phyloP scores from a whole-genome alignment of 805 yeast species.

The Sungouiozyma ichnusensis region DNA sequence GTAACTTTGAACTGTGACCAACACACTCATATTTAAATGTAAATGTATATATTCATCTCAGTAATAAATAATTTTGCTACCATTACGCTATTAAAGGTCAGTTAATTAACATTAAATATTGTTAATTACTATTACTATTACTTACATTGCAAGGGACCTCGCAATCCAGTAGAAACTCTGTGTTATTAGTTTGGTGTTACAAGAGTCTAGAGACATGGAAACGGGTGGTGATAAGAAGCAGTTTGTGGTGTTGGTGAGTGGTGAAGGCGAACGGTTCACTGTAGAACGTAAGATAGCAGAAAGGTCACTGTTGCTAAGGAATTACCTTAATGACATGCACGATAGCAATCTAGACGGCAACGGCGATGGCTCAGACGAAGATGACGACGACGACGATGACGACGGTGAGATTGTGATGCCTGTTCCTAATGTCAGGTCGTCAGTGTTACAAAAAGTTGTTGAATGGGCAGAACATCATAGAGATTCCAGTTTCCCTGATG shows the following conservation, averaged over 20 bases:
- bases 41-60: not conserved
- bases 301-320: constrained; percentile 73
- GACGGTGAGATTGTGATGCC: constrained; percentile 74
- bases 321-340: constrained; percentile 69
- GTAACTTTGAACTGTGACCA: constrained; percentile 42
- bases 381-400: constrained; percentile 43
- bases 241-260: constrained; percentile 49
- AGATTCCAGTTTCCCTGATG: constrained; percentile 65
- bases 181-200: too few relatives aligned
- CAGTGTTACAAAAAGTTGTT: constrained; percentile 78
- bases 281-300: constrained; percentile 79
- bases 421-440: constrained; percentile 79
- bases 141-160: too few relatives aligned
- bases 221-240: constrained; percentile 7
- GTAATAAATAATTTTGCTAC: not conserved
- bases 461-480: constrained; percentile 96
- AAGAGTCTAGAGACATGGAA: constrained; percentile 1
- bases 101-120: not conserved
- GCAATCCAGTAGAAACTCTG: too few relatives aligned
- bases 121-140: too few relatives aligned
- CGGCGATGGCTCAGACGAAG: constrained; percentile 31
- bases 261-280: constrained; percentile 70
- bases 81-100: not conserved
- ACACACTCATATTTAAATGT: not conserved
- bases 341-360: constrained; percentile 36